Percentiles rank a stretch among this genome's conserved stretches.
Conservation (phyloP, 2,329 filamentous ascomycete species). For the Beauveria medogensis region DNA sequence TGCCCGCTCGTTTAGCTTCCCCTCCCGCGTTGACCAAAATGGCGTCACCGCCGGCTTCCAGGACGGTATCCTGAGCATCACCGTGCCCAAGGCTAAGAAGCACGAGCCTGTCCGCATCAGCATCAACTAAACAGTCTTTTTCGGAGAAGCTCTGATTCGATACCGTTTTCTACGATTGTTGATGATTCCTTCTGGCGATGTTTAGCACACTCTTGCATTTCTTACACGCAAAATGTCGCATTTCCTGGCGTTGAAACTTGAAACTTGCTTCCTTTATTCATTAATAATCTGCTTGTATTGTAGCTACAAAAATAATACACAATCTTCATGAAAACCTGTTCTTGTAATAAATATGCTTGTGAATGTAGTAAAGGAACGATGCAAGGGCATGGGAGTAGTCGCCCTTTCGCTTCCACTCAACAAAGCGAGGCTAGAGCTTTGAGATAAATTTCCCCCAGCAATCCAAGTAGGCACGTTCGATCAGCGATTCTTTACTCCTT, state of each 20-base stretch:
- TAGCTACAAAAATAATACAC: background rate
- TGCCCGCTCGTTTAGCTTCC: conserved; percentile 61
- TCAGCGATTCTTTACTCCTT: too few species aligned
- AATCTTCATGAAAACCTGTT: background rate
- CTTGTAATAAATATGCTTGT: background rate
- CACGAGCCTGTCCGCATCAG: conserved; percentile 46
- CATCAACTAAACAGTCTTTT: conserved; percentile 36
- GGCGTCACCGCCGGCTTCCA: conserved; percentile 53
- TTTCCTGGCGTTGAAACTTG: background rate
- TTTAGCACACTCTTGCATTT: background rate
- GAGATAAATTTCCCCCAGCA: too few species aligned
- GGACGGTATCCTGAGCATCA: conserved; percentile 56
- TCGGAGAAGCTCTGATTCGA: background rate
- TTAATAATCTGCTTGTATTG: conserved; percentile 3
- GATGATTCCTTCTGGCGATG: background rate
- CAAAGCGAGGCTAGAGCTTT: too few species aligned
- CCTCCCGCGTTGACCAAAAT: conserved; percentile 53
- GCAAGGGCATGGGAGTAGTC: background rate
- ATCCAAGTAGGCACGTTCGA: too few species aligned
- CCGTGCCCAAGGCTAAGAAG: conserved; percentile 59
- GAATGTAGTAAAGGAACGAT: background rate
- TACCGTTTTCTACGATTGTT: background rate
- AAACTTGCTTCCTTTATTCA: background rate
- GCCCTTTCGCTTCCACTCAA: background rate
- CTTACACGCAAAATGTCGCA: background rate